These are phyloP conservation scores for Phylloporus sp. DNA, from an alignment of 768 basidiomycete species.

Conservation along the genomic window DNA sequence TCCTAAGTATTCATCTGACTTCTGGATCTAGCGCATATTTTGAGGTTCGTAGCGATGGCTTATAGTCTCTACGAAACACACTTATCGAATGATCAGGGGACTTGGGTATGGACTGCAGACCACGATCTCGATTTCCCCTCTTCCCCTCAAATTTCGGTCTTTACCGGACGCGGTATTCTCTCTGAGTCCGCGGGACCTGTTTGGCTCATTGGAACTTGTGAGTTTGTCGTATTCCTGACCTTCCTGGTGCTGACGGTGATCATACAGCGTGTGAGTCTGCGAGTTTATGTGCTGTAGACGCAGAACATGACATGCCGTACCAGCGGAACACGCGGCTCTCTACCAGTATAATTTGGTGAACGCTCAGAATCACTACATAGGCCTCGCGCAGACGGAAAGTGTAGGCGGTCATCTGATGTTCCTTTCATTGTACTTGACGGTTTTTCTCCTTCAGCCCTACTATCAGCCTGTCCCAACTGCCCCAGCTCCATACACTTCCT, in stretches of 20 bases:
- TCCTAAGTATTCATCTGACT: conserved; percentile 60
- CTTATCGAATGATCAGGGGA: conserved; percentile 38
- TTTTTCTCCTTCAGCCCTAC: conserved; percentile 34
- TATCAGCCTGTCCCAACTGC: conserved; percentile 43
- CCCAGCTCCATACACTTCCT: conserved; percentile 38
- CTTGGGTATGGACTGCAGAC: conserved; percentile 80
- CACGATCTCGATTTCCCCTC: conserved; percentile 54
- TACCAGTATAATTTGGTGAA: conserved; percentile 45
- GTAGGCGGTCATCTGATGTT: conserved; percentile 19
- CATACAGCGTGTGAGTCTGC: conserved; percentile 18
- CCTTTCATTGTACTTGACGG: neutral
- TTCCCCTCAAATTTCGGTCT: conserved; percentile 49
- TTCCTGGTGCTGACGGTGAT: neutral
- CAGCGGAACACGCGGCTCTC: conserved; percentile 42
- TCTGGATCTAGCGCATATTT: conserved; percentile 50
- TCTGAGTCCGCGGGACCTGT: conserved; percentile 75
- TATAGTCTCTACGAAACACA: neutral
- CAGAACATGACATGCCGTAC: neutral
- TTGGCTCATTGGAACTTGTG: conserved; percentile 69
- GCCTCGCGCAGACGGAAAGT: conserved; percentile 49
- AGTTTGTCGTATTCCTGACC: neutral
- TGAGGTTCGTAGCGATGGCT: conserved; percentile 39
- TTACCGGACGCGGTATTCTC: conserved; percentile 64
- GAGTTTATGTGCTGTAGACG: neutral
- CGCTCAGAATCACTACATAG: conserved; percentile 45